Base-by-base conservation (phyloP, 208 protist genomes). In the Crithidia fasciculata region DNA sequence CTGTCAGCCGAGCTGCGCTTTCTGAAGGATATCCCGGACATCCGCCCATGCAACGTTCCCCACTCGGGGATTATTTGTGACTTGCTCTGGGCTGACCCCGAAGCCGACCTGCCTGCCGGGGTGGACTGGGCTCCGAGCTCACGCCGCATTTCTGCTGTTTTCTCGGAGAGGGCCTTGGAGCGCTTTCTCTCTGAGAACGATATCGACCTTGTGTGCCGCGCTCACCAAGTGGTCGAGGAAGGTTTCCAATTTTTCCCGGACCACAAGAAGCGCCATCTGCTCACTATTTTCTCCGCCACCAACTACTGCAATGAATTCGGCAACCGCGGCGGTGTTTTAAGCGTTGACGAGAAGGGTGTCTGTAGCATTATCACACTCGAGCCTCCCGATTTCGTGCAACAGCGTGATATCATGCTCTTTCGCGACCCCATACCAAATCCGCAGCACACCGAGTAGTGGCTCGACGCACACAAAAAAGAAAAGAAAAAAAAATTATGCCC, bases 251-350 rank as follows among this genome's bases (percentile, higher is more conserved):
- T 99, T 83, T 99, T 99, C 72, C 98, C 99, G 5, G 86, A 78
- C 47, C 79, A 92, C 65, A 81, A 84, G 15, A 97, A 99, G 66
- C 86, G 99, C 19, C 93, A 98, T 72, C 90, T 99, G 58, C 97
- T 99, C 18, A 99, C 99, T 0, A 81, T 99, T 8, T 99, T 99
- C 82, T 99, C 96, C 2, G 99, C 99, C 2, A 99, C 99, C 39
- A 99, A 99, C 89, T 99, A 99, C 81, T 99, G 98, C 86, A 98
- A 98, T 67, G 98, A 99, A 79, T 99, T 99, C 84, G 99, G 99
- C 68, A 99, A 99, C 76, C 89, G 98, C n/a, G 99, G 99, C 16
- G 99, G 99, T 6, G 96, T 99, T 83, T 96, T 99, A 89, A 94
- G 88, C 59, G 96, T 99, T 0, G 97, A 99, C 69, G 93, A 98